Percentiles rank a stretch among this genome's conserved stretches.
Evolutionary conservation across 345 rosid species (phyloP).

Genomic region (Pugionium dolabratum): DNA sequence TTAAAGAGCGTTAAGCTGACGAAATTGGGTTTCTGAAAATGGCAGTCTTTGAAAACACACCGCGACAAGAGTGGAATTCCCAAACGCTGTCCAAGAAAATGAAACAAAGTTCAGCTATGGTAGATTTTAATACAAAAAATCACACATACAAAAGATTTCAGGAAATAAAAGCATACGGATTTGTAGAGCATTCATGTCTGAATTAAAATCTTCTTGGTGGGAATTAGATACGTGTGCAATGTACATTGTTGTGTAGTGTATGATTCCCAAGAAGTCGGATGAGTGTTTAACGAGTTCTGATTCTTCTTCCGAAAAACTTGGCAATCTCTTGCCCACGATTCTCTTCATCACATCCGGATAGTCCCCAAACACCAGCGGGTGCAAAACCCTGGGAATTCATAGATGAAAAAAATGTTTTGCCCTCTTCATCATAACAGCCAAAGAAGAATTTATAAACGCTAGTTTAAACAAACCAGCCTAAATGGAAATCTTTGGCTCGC

Average conservation of each 20-base stretch:
- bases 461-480: conserved; percentile 49
- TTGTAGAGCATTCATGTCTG: conserved; percentile 37
- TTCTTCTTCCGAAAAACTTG: conserved; percentile 52
- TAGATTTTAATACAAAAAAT: neutral
- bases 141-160: neutral
- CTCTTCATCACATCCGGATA: conserved; percentile 65
- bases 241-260: conserved; percentile 39
- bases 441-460: neutral
- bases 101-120: neutral
- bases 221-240: conserved; percentile 37
- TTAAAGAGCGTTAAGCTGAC: neutral
- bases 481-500: conserved; percentile 44
- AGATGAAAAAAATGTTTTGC: neutral
- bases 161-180: conserved; percentile 28
- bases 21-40: neutral
- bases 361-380: conserved; percentile 68
- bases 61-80: conserved; percentile 10
- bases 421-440: neutral
- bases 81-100: conserved; percentile 35
- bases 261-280: conserved; percentile 55
- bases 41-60: conserved; percentile 13
- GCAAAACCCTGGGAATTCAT: conserved; percentile 44
- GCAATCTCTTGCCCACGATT: conserved; percentile 62
- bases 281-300: conserved; percentile 58
- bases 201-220: conserved; percentile 33